These are phyloP conservation scores for Bipolaris gigantea DNA, from an alignment of 2,329 filamentous ascomycete species.

Conservation along the genomic window DNA sequence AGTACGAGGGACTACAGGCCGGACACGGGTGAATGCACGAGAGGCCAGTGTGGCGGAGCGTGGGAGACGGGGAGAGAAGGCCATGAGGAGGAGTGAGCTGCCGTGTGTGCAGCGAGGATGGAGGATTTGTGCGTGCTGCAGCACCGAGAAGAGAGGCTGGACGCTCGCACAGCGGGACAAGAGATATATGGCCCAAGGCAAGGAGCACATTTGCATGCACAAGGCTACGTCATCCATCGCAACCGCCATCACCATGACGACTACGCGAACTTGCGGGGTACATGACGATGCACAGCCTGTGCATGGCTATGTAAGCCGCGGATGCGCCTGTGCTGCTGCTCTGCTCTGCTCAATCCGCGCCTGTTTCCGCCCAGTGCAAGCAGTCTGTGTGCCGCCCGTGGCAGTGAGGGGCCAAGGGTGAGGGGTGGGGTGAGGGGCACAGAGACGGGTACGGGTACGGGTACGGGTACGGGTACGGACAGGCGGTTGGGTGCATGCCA, in stretches of 20 bases:
- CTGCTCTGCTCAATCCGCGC: neutral
- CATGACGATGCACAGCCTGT: neutral
- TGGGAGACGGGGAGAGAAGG: constrained; percentile 30
- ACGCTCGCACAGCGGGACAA: constrained; percentile 14
- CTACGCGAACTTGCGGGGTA: neutral
- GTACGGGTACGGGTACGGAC: neutral
- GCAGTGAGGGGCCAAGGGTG: neutral
- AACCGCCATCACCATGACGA: constrained; percentile 5
- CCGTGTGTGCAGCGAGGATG: constrained; percentile 20
- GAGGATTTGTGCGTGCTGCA: constrained; percentile 13
- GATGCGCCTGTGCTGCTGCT: neutral
- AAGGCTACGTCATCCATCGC: constrained; percentile 14
- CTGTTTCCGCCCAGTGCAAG: no score
- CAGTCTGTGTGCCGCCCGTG: neutral
- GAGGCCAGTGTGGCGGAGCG: constrained; percentile 36
- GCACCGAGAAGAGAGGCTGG: constrained; percentile 22
- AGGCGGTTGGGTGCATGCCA: neutral
- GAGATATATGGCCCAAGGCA: constrained; percentile 16
- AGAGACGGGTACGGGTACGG: neutral
- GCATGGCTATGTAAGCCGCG: neutral
- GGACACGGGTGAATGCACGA: constrained; percentile 36
- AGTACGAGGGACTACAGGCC: constrained; percentile 26
- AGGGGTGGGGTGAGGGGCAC: neutral
- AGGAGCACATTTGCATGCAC: constrained; percentile 11
- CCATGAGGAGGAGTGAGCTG: constrained; percentile 22